Evolutionary conservation across 2,329 filamentous ascomycete genomes (phyloP).

Genomic region (Aspergillus vadensis): DNA sequence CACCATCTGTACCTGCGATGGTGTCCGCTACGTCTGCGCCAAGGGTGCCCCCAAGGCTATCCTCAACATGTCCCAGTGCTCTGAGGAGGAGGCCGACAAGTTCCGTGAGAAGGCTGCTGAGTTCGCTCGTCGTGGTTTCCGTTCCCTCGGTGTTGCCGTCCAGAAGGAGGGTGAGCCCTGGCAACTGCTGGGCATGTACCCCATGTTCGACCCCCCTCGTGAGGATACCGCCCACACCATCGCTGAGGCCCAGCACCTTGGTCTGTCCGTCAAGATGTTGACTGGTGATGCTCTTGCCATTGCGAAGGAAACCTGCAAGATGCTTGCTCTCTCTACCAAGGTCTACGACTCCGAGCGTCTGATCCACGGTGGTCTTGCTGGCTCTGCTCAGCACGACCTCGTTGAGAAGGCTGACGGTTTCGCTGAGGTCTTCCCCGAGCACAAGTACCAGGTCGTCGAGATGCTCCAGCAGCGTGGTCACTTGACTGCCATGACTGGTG

Average conservation of each 20-base stretch:
- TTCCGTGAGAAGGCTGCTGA: constrained; percentile 74
- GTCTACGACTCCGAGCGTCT: constrained; percentile 79
- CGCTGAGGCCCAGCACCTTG: constrained; percentile 72
- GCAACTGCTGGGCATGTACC: constrained; percentile 74
- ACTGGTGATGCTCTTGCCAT: constrained; percentile 80
- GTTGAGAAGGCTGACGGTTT: constrained; percentile 75
- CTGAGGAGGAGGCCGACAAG: constrained; percentile 63
- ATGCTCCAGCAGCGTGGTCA: constrained; percentile 74
- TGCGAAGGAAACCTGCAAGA: constrained; percentile 80
- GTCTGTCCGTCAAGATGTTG: constrained; percentile 79
- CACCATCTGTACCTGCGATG: constrained; percentile 67
- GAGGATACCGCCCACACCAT: constrained; percentile 79
- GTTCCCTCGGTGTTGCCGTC: constrained; percentile 75
- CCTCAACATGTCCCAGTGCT: constrained; percentile 68
- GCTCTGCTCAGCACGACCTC: constrained; percentile 73
- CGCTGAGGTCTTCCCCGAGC: constrained; percentile 73
- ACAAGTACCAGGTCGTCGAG: constrained; percentile 76
- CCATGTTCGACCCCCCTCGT: constrained; percentile 79
- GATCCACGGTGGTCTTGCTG: constrained; percentile 73
- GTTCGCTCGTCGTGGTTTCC: constrained; percentile 78
- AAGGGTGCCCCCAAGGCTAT: constrained; percentile 79
- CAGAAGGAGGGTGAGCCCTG: constrained; percentile 75
- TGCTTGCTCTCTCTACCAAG: constrained; percentile 76
- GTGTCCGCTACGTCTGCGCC: constrained; percentile 70
- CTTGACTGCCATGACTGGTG: constrained; percentile 74